Evolutionary conservation across 2,329 filamentous ascomycete genomes (phyloP).

Genomic region (Penicillium hesseltinei): DNA sequence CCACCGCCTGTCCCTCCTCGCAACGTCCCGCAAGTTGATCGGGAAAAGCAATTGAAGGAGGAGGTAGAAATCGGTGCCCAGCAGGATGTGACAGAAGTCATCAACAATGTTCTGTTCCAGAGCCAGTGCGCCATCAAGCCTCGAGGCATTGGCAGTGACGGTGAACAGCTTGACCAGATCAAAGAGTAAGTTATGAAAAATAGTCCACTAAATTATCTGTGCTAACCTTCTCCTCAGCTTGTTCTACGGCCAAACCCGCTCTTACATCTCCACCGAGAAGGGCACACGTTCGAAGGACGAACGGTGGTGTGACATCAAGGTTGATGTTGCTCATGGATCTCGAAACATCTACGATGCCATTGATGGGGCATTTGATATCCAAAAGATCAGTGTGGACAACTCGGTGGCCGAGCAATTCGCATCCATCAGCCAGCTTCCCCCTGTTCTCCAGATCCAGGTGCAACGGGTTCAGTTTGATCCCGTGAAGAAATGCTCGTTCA

Average conservation of each 20-base stretch:
- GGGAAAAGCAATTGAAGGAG: constrained; percentile 42
- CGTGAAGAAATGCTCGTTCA: constrained; percentile 58
- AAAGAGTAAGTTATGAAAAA: constrained; percentile 54
- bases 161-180: constrained; percentile 77
- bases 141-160: constrained; percentile 62
- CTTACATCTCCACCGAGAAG: constrained; percentile 47
- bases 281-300: constrained; percentile 53
- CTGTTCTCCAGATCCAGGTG: constrained; percentile 84
- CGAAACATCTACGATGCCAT: constrained; percentile 78
- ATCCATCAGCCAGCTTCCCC: constrained; percentile 73
- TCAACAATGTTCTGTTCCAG: constrained; percentile 86
- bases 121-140: constrained; percentile 84
- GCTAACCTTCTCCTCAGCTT: constrained; percentile 36
- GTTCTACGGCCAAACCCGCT: constrained; percentile 51
- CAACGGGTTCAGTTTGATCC: constrained; percentile 75
- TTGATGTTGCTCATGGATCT: constrained; percentile 58
- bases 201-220: background rate
- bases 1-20: constrained; percentile 62
- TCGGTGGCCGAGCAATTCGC: constrained; percentile 61
- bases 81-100: constrained; percentile 94
- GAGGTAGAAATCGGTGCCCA: constrained; percentile 66
- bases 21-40: constrained; percentile 37
- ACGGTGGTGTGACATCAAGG: constrained; percentile 61
- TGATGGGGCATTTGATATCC: constrained; percentile 78
- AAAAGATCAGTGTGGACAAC: constrained; percentile 68